Conservation (phyloP, 2,329 filamentous ascomycete genomes). For the Mollisiaceae sp. region DNA sequence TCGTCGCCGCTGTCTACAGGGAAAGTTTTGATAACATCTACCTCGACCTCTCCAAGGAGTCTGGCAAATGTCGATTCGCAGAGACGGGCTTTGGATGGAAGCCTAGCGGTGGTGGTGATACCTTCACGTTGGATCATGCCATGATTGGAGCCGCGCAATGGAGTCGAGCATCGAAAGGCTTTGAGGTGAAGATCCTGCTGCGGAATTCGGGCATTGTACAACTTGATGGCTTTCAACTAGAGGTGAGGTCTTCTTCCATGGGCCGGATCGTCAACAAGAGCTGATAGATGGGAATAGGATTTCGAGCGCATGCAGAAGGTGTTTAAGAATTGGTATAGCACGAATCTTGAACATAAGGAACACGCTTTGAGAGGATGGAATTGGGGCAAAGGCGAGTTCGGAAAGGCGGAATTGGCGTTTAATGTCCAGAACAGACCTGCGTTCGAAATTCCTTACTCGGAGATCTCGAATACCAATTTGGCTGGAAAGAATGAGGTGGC, state of each 20-base stretch:
- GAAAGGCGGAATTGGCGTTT: conserved; percentile 92
- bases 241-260: conserved; percentile 54
- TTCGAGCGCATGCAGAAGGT: conserved; percentile 88
- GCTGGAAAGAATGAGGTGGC: conserved; percentile 98
- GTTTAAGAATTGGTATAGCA: conserved; percentile 98
- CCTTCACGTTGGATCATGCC: conserved; percentile 88
- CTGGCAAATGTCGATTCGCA: conserved; percentile 91
- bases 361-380: conserved; percentile 98
- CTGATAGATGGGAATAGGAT: conserved; percentile 57
- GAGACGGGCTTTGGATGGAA: conserved; percentile 97
- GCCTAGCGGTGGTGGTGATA: conserved; percentile 82
- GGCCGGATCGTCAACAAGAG: too few species aligned
- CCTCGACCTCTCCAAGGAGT: conserved; percentile 90
- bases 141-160: conserved; percentile 90
- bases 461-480: conserved; percentile 97
- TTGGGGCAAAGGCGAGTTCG: conserved; percentile 98
- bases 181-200: conserved; percentile 89
- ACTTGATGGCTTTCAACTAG: conserved; percentile 91
- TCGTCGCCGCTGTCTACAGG: conserved; percentile 45
- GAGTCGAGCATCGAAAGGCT: conserved; percentile 91
- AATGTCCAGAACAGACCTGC: conserved; percentile 96
- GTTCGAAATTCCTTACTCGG: conserved; percentile 95
- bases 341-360: conserved; percentile 89
- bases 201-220: conserved; percentile 86
- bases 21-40: conserved; percentile 99